phyloP scores from a whole-genome alignment of 305 asterid species.

The Euphrasia arctica region DNA sequence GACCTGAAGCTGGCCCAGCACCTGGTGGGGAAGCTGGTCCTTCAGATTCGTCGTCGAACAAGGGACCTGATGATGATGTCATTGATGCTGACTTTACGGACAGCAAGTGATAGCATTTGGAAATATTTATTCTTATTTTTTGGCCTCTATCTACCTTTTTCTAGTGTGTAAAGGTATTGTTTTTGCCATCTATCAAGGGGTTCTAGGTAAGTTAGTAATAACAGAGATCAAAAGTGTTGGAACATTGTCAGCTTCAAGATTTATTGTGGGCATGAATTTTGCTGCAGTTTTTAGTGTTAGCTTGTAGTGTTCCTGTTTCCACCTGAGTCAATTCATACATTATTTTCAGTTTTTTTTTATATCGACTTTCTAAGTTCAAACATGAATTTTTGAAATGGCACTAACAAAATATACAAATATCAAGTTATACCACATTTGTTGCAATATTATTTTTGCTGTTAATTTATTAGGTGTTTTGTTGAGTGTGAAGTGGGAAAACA shows the following conservation, averaged over 20 bases:
- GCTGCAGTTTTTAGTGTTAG: not conserved
- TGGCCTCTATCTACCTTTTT: not conserved
- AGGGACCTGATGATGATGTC: constrained; percentile 83
- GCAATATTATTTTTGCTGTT: no score
- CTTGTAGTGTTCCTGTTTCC: no score
- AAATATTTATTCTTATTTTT: constrained; percentile 11
- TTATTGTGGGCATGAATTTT: not conserved
- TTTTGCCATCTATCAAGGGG: constrained; percentile 21
- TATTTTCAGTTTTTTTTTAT: no score
- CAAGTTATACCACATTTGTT: no score
- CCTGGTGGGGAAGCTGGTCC: constrained; percentile 50
- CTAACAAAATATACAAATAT: no score
- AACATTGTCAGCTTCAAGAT: constrained; percentile 1
- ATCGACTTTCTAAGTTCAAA: no score
- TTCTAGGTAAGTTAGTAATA: constrained; percentile 10
- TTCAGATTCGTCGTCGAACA: constrained; percentile 52
- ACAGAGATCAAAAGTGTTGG: constrained; percentile 8
- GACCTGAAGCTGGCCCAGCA: constrained; percentile 58
- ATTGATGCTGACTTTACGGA: constrained; percentile 94
- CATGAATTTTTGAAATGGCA: no score
- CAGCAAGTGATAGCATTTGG: constrained; percentile 58
- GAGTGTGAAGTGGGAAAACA: no score
- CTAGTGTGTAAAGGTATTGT: constrained; percentile 22
- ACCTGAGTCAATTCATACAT: no score
- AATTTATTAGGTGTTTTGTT: no score